Percentiles rank a stretch among this genome's conserved stretches.
These are phyloP conservation scores for Brachypodium distachyon DNA, from an alignment of 202 grass and related monocot genomes.

Conservation along the genomic window DNA sequence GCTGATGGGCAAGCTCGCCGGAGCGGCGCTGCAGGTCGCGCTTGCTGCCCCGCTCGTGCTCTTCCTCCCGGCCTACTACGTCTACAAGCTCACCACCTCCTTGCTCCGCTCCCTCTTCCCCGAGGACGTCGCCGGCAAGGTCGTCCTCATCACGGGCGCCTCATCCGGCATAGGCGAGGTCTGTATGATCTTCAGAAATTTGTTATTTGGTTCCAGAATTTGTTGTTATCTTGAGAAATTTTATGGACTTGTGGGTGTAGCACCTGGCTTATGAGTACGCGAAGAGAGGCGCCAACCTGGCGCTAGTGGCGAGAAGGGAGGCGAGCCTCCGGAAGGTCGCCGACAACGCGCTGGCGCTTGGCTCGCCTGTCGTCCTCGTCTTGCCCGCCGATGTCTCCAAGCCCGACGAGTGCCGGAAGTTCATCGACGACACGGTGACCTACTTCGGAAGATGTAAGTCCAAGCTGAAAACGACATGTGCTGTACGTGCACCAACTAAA, in stretches of 20 bases:
- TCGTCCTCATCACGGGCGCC: slow-evolving; percentile 38
- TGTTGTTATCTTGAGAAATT: background rate
- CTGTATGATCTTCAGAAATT: too few relatives aligned
- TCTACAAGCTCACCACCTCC: slow-evolving; percentile 31
- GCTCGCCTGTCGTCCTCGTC: slow-evolving; percentile 58
- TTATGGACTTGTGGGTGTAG: background rate
- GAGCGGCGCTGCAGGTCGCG: background rate
- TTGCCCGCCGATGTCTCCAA: slow-evolving; percentile 51
- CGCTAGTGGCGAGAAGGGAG: slow-evolving; percentile 61
- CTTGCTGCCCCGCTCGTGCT: slow-evolving; percentile 21
- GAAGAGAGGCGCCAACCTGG: slow-evolving; percentile 46
- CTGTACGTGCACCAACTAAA: too few relatives aligned
- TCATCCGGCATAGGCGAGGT: slow-evolving; percentile 39
- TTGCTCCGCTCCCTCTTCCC: slow-evolving; percentile 30
- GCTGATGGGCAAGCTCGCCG: slow-evolving; percentile 2
- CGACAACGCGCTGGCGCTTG: slow-evolving; percentile 26
- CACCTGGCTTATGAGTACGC: slow-evolving; percentile 70
- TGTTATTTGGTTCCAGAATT: too few relatives aligned
- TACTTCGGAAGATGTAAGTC: slow-evolving; percentile 55
- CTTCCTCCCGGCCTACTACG: slow-evolving; percentile 34
- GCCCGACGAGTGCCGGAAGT: slow-evolving; percentile 27
- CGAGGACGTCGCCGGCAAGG: slow-evolving; percentile 25
- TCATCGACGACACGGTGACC: slow-evolving; percentile 43
- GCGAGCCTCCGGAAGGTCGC: slow-evolving; percentile 44
- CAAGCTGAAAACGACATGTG: background rate